These are phyloP conservation scores for Camillea tinctor DNA, from an alignment of 2,329 filamentous ascomycete species.

Conservation along the genomic window DNA sequence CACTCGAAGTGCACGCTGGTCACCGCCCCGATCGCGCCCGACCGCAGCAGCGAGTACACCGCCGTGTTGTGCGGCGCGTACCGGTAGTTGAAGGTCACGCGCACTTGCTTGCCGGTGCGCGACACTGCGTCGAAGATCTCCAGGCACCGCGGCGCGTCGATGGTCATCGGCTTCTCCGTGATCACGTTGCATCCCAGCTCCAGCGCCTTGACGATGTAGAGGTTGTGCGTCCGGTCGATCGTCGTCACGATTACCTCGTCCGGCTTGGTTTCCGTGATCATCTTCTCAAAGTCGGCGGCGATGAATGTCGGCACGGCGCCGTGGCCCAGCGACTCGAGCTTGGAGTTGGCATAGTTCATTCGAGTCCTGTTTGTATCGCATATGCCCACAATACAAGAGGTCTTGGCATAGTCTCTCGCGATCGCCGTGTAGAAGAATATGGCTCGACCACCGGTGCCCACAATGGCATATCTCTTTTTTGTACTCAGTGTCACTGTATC, in stretches of 20 bases:
- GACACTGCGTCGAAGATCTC: conserved; percentile 55
- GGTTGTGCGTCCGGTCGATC: conserved; percentile 60
- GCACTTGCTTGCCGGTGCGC: conserved; percentile 46
- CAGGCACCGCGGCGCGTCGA: conserved; percentile 53
- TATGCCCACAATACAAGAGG: conserved; percentile 52
- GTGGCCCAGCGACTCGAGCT: conserved; percentile 46
- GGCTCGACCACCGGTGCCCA: conserved; percentile 60
- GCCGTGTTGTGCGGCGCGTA: conserved; percentile 66
- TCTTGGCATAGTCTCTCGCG: conserved; percentile 48
- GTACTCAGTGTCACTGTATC: conserved; percentile 11
- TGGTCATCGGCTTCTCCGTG: conserved; percentile 67
- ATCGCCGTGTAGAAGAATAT: conserved; percentile 62
- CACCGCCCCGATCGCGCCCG: conserved; percentile 55
- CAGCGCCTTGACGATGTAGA: conserved; percentile 58
- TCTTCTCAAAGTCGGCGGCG: conserved; percentile 54
- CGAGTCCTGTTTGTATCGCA: conserved; percentile 62
- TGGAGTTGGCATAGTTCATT: conserved; percentile 54
- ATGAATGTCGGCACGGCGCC: conserved; percentile 51
- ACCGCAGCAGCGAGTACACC: conserved; percentile 51
- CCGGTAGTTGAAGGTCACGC: conserved; percentile 64
- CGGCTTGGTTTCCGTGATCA: conserved; percentile 55
- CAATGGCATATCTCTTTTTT: conserved; percentile 50
- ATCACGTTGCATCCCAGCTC: conserved; percentile 59
- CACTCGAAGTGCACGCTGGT: conserved; percentile 62
- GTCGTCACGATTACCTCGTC: conserved; percentile 64